These are phyloP conservation scores for Solanum rostratum DNA, from an alignment of 257 asterid genomes.

Conservation along the genomic window DNA sequence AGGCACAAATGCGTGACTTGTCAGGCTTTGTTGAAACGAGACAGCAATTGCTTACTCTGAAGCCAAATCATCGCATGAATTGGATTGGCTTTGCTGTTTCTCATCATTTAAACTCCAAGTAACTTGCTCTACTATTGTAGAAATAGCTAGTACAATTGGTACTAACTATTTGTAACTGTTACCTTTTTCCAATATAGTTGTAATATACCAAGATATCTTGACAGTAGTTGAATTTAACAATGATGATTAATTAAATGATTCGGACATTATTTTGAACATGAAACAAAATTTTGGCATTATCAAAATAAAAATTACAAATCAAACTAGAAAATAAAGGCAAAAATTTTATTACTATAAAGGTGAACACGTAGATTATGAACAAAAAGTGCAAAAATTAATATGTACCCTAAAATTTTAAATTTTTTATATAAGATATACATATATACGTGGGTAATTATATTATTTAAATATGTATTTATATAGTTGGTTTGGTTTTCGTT, in stretches of 20 bases:
- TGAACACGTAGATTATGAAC: neutral
- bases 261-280: neutral
- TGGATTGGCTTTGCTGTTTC: constrained; percentile 99
- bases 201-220: neutral
- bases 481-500: neutral
- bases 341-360: neutral
- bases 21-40: constrained; percentile 97
- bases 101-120: constrained; percentile 88
- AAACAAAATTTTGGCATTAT: neutral
- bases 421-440: no score
- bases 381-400: neutral
- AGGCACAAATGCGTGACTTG: constrained; percentile 99
- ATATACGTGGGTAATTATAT: neutral
- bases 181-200: neutral
- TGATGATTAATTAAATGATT: no score
- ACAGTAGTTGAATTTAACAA: no score
- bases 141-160: neutral
- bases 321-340: neutral
- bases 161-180: no score
- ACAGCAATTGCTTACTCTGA: constrained; percentile 85
- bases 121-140: neutral
- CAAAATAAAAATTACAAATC: neutral
- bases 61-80: constrained; percentile 98
- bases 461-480: no score
- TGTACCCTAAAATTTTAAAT: no score